These are phyloP conservation scores for Mycosphaerelloides madeirae DNA, from an alignment of 2,329 filamentous ascomycete species.

Conservation along the genomic window DNA sequence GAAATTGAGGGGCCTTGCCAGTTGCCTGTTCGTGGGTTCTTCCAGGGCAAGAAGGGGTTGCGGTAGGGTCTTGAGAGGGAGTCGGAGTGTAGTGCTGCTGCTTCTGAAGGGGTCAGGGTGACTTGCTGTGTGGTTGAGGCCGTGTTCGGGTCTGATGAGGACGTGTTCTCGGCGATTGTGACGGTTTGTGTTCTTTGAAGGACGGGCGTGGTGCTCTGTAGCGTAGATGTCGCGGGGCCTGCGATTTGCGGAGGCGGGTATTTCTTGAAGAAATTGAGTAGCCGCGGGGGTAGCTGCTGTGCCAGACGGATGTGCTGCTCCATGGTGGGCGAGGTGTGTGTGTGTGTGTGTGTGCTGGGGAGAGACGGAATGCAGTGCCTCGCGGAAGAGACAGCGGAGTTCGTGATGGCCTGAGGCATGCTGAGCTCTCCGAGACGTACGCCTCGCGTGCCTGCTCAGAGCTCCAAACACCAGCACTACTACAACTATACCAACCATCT, in stretches of 20 bases:
- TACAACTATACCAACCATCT: no score
- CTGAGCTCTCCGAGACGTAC: slow-evolving; percentile 2
- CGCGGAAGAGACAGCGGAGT: slow-evolving; percentile 3
- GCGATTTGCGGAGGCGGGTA: slow-evolving; percentile 63
- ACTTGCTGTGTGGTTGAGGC: slow-evolving; percentile 27
- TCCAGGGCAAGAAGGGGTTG: slow-evolving; percentile 78
- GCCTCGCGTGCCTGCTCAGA: neutral
- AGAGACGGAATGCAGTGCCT: slow-evolving; percentile 4
- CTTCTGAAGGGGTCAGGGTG: slow-evolving; percentile 39
- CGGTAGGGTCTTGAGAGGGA: slow-evolving; percentile 25
- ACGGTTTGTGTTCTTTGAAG: slow-evolving; percentile 33
- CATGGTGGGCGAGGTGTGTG: slow-evolving; percentile 15
- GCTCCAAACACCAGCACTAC: neutral
- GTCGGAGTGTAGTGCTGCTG: slow-evolving; percentile 28
- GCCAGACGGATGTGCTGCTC: slow-evolving; percentile 54
- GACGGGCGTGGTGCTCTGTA: slow-evolving; percentile 21
- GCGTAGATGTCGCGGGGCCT: slow-evolving; percentile 8
- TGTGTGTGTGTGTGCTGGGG: slow-evolving; percentile 7
- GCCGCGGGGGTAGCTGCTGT: slow-evolving; percentile 67
- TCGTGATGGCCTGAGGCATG: slow-evolving; percentile 1
- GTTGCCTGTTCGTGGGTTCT: slow-evolving; percentile 71
- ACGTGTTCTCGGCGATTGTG: slow-evolving; percentile 38
- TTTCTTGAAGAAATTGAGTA: slow-evolving; percentile 81
- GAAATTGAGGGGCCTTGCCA: slow-evolving; percentile 84
- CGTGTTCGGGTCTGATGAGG: slow-evolving; percentile 42